Evolutionary conservation across 23 red algal genomes (phyloP).

Genomic region (Gracilaria caudata): DNA sequence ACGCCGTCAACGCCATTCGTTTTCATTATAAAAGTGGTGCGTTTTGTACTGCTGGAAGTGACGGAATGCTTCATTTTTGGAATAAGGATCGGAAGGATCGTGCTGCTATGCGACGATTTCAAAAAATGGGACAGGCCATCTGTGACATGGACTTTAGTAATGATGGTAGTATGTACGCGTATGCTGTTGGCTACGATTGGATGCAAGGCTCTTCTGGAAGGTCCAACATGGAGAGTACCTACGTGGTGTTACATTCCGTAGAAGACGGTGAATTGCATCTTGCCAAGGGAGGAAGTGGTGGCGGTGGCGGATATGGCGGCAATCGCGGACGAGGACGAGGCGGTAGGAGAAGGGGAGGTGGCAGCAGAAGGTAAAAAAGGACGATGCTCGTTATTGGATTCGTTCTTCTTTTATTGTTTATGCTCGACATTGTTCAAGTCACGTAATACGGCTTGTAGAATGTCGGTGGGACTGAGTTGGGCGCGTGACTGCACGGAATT

Average conservation of each 20-base stretch:
- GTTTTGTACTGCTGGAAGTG: conserved; percentile 79
- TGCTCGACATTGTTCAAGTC: conserved; percentile 30
- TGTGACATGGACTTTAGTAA: conserved; percentile 72
- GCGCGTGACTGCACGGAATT: conserved; percentile 16
- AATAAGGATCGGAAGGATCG: conserved; percentile 83
- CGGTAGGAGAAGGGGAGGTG: not conserved
- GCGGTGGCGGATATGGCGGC: conserved; percentile 42
- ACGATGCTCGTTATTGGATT: not conserved
- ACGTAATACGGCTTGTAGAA: conserved; percentile 52
- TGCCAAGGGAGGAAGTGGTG: not conserved
- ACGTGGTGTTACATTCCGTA: conserved; percentile 84
- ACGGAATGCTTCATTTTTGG: conserved; percentile 90
- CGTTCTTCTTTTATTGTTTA: conserved; percentile 4
- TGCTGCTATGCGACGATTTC: conserved; percentile 58
- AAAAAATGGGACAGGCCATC: conserved; percentile 75
- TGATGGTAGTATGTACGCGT: conserved; percentile 84
- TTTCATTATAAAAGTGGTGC: conserved; percentile 73
- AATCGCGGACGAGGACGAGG: conserved; percentile 40
- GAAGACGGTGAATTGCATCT: conserved; percentile 72
- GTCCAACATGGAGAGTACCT: conserved; percentile 41
- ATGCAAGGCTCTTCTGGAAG: conserved; percentile 73
- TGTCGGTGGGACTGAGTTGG: conserved; percentile 39
- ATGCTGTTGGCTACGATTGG: conserved; percentile 98
- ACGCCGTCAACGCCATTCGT: conserved; percentile 72
- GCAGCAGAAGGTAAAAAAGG: conserved; percentile 27